phyloP scores from a whole-genome alignment of 202 grass and related monocot genomes.

The Carex arenaria region DNA sequence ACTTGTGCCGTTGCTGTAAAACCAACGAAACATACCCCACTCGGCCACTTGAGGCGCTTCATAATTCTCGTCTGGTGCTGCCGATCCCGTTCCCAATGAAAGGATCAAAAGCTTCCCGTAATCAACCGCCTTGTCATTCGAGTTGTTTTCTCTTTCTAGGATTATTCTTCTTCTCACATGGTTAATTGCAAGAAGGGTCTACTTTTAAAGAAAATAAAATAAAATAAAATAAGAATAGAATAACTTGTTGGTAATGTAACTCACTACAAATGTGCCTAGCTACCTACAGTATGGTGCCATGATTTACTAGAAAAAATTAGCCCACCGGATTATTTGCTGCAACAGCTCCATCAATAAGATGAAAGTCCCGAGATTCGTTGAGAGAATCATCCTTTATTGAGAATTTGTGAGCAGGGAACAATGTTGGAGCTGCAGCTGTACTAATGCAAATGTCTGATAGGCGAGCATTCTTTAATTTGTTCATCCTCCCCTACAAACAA shows the following conservation, averaged over 20 bases:
- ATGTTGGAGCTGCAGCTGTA: conserved; percentile 64
- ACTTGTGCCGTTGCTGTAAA: conserved; percentile 21
- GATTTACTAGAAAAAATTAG: too few relatives aligned
- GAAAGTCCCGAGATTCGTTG: conserved; percentile 3
- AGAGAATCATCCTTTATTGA: conserved; percentile 8
- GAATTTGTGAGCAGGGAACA: conserved; percentile 54
- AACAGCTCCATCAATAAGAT: conserved; percentile 61
- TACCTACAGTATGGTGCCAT: too few relatives aligned
- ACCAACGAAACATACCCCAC: conserved; percentile 52
- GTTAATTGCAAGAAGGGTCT: conserved; percentile 46
- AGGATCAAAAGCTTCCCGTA: conserved; percentile 41
- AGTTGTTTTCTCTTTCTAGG: background rate
- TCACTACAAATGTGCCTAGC: too few relatives aligned
- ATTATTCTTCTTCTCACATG: conserved; percentile 38
- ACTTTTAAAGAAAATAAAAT: background rate
- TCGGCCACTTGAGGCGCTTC: background rate
- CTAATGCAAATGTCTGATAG: conserved; percentile 55
- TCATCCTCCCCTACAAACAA: background rate
- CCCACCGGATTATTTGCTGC: conserved; percentile 65
- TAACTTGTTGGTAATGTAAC: too few relatives aligned
- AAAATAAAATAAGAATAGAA: background rate
- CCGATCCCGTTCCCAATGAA: conserved; percentile 36
- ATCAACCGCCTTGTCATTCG: conserved; percentile 2
- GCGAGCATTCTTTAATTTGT: conserved; percentile 38
- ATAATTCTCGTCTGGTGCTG: conserved; percentile 36